These are phyloP conservation scores for Ustilago nuda DNA, from an alignment of 1,284 basidiomycete genomes.

Conservation along the genomic window DNA sequence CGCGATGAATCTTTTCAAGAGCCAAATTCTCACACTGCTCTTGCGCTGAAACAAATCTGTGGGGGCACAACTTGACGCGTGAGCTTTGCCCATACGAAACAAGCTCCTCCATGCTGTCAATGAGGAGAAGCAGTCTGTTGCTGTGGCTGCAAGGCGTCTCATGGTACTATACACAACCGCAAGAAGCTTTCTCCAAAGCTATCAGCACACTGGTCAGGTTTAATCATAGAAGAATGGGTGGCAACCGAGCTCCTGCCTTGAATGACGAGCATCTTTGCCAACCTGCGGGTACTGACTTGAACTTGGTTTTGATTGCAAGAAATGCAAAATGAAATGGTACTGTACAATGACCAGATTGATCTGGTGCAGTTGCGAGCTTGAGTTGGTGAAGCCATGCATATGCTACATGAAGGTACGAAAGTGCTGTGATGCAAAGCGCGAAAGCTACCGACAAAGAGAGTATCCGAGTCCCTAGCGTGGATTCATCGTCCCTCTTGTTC, in stretches of 20 bases:
- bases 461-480: conserved; percentile 1
- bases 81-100: neutral
- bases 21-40: neutral
- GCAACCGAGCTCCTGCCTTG: neutral
- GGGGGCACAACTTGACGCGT: conserved; percentile 9
- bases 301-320: too few relatives aligned
- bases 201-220: neutral
- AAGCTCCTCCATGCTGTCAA: conserved; percentile 2
- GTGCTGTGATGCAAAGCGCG: too few relatives aligned
- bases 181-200: neutral
- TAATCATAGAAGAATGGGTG: neutral
- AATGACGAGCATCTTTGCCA: neutral
- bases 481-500: neutral
- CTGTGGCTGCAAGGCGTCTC: neutral
- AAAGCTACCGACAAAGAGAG: too few relatives aligned
- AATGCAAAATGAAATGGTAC: too few relatives aligned
- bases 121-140: neutral
- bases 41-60: neutral
- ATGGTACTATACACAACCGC: neutral
- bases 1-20: conserved; percentile 7
- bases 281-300: too few relatives aligned
- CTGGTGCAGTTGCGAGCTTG: too few relatives aligned
- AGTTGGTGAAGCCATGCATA: too few relatives aligned
- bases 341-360: too few relatives aligned
- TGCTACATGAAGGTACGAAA: too few relatives aligned